These are phyloP conservation scores for Taphrina pruni DNA, from an alignment of 1,139 yeast species.

Conservation along the genomic window DNA sequence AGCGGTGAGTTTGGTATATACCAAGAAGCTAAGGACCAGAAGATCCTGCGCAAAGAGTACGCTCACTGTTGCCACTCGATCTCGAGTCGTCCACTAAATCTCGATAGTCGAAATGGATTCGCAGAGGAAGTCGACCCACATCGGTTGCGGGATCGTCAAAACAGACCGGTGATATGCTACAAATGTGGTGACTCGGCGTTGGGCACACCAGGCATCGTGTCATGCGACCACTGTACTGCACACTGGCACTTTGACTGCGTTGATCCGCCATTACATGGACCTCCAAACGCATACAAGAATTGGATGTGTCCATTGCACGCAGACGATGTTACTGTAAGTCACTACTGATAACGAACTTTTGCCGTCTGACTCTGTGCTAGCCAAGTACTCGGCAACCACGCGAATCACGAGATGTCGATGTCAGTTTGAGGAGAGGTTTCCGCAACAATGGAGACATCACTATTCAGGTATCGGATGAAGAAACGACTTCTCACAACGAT, in stretches of 20 bases:
- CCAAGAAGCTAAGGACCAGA: slow-evolving; percentile 64
- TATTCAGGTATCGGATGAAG: slow-evolving; percentile 48
- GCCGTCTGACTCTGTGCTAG: slow-evolving; percentile 2
- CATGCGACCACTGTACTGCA: slow-evolving; percentile 86
- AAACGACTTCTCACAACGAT: neutral
- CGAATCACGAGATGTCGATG: slow-evolving; percentile 62
- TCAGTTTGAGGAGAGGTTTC: slow-evolving; percentile 65
- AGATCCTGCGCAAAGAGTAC: slow-evolving; percentile 49
- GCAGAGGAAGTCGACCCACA: slow-evolving; percentile 67
- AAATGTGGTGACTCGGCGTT: slow-evolving; percentile 76
- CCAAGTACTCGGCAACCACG: slow-evolving; percentile 53
- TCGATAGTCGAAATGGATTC: slow-evolving; percentile 48
- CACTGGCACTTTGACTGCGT: slow-evolving; percentile 93
- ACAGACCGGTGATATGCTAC: slow-evolving; percentile 71
- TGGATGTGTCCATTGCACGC: slow-evolving; percentile 96
- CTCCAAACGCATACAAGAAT: slow-evolving; percentile 77
- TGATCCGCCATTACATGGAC: slow-evolving; percentile 71
- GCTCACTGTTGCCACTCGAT: slow-evolving; percentile 22
- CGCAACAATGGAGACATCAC: slow-evolving; percentile 74
- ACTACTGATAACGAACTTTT: neutral
- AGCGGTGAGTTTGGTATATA: slow-evolving; percentile 76
- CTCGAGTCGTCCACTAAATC: neutral
- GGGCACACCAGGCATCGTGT: slow-evolving; percentile 61
- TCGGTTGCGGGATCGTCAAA: slow-evolving; percentile 66
- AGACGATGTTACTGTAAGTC: slow-evolving; percentile 60